Evolutionary conservation across 129 eudicot species (phyloP), one percentile per base, ranked within the genome.

Genomic region (Gnaphalium uliginosum): DNA sequence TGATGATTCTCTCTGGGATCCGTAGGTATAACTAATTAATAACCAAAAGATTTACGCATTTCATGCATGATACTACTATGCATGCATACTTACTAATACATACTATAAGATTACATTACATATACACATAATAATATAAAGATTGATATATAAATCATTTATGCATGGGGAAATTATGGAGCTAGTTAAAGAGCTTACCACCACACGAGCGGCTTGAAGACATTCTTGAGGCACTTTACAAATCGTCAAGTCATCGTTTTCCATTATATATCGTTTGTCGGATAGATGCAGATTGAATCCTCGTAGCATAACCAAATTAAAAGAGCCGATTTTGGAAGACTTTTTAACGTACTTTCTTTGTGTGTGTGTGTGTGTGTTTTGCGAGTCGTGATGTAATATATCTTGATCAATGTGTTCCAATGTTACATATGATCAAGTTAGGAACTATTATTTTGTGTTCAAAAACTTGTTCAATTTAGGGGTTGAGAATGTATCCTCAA

Each of bases 1-100:
- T 0, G 90, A 86, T 18, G 87, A 78, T 81, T 77, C 85, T 29
- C 83, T 86, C 0, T 83, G 90, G 90, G 81, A 62, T 66, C 71
- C 81, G 13, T 85, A 64, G 73, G 58, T 60, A 27, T n/a, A n/a
- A n/a, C n/a, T 10, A 37, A 32, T 17, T 39, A 13, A 48, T 48
- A 63, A 58, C 64, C 14, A 60, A 33, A 29, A 51, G 5, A 22
- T 43, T 14, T 32, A 30, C 50, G 74, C 37, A 32, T 54, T 21
- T 11, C 56, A 32, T 79, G 56, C 66, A 35, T 50, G 18, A 25
- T 5, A n/a, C 0, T 70, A 41, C n/a, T 62, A 46, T 59, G 21
- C 33, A 58, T 46, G 76, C 76, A 64, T 63, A 57, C 19, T 0
- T n/a, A n/a, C n/a, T n/a, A n/a, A n/a, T n/a, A n/a, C 17, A 24